phyloP scores from a whole-genome alignment of 495 filamentous ascomycete species.

The Astrothelium subdiscretum region DNA sequence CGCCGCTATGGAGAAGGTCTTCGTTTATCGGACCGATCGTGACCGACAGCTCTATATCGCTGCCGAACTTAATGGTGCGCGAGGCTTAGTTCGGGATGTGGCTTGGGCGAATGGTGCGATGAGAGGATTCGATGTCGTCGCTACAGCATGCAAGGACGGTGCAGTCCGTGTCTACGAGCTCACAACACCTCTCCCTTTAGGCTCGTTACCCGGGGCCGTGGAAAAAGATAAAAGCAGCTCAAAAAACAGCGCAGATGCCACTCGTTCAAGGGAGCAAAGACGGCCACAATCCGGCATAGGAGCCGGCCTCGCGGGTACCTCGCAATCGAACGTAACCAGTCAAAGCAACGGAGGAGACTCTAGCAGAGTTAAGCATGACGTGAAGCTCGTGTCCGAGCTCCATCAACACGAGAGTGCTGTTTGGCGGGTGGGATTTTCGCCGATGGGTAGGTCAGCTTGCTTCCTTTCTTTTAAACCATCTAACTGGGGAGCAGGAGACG shows the following conservation, averaged over 20 bases:
- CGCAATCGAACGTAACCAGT: conserved; percentile 10
- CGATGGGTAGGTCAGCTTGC: conserved; percentile 18
- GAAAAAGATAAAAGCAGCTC: background rate
- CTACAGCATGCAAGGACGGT: conserved; percentile 86
- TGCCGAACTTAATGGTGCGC: conserved; percentile 57
- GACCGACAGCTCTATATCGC: conserved; percentile 64
- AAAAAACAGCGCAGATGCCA: conserved; percentile 10
- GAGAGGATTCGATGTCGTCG: conserved; percentile 77
- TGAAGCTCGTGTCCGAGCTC: conserved; percentile 27
- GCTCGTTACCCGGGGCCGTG: background rate
- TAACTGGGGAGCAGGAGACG: conserved; percentile 18
- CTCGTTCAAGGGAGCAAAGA: background rate
- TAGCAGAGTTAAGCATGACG: conserved; percentile 27
- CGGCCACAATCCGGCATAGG: conserved; percentile 40
- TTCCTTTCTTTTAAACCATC: background rate
- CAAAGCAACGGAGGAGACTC: conserved; percentile 8
- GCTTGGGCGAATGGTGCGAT: conserved; percentile 86
- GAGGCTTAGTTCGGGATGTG: conserved; percentile 74
- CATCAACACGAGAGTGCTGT: conserved; percentile 27
- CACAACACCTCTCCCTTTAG: conserved; percentile 38
- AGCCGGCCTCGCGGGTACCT: conserved; percentile 45
- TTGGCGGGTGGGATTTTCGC: conserved; percentile 30
- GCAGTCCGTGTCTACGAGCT: conserved; percentile 76
- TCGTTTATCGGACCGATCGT: conserved; percentile 62
- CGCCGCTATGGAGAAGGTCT: conserved; percentile 68